A percentile compares a stretch with the other conserved stretches of the same genome.
These are phyloP conservation scores for Nigrograna mackinnonii DNA, from an alignment of 2,329 filamentous ascomycete genomes.

Conservation along the genomic window DNA sequence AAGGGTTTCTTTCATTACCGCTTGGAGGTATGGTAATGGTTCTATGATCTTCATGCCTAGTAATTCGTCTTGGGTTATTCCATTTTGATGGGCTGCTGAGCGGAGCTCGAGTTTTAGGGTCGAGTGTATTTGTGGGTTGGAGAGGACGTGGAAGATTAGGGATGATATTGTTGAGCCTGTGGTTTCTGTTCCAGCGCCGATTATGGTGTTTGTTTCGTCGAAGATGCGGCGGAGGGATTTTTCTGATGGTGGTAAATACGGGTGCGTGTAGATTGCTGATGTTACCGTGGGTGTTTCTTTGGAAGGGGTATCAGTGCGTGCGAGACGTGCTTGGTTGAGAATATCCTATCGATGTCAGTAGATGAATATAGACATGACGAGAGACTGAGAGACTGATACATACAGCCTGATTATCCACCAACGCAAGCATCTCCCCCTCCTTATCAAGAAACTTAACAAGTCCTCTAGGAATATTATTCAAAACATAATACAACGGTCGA, in stretches of 20 bases:
- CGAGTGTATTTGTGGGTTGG: conserved; percentile 28
- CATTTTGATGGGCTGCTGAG: conserved; percentile 1
- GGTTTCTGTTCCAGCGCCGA: conserved; percentile 45
- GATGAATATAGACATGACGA: no score
- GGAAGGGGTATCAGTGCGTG: conserved; percentile 1
- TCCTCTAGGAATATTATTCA: conserved; percentile 5
- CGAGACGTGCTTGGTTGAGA: conserved; percentile 7
- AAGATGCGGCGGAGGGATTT: conserved; percentile 35
- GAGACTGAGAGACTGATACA: no score
- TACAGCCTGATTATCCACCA: conserved; percentile 12
- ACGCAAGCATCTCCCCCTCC: conserved; percentile 1
- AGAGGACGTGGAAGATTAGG: conserved; percentile 40
- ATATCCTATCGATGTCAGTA: no score
- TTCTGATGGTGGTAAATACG: conserved; percentile 35
- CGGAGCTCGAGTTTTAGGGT: conserved; percentile 41
- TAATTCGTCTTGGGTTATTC: conserved; percentile 1
- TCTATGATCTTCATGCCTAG: conserved; percentile 13
- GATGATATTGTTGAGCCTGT: conserved; percentile 37
- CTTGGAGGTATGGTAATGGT: conserved; percentile 15
- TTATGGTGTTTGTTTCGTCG: conserved; percentile 35
- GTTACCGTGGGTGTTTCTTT: conserved; percentile 31
- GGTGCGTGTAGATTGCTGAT: conserved; percentile 28
- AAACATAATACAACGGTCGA: no score
- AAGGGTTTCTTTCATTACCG: conserved; percentile 17
- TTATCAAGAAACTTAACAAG: conserved; percentile 5